A percentile compares a stretch with the other conserved stretches of the same genome.
Evolutionary conservation across 2,329 filamentous ascomycete species (phyloP).

Genomic region (Fusarium sp.): DNA sequence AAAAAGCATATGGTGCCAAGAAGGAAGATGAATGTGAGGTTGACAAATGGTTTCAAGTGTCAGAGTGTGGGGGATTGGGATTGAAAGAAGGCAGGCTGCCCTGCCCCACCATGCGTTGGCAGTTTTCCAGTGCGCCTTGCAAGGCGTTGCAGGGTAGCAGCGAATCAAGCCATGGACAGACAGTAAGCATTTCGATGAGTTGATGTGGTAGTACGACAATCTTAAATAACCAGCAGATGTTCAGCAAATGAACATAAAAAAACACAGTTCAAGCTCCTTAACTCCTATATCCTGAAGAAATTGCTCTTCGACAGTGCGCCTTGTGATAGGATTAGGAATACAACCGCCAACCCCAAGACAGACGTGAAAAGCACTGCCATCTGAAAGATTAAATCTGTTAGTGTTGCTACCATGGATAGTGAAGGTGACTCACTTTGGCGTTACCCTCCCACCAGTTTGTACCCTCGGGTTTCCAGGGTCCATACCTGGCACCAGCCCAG

Average conservation of each 20-base stretch:
- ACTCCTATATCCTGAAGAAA: not conserved
- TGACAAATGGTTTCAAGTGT: no score
- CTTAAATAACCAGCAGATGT: no score
- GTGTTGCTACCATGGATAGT: not conserved
- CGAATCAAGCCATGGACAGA: no score
- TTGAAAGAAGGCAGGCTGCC: no score
- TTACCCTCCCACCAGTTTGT: slow-evolving; percentile 14
- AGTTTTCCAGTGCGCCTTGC: not conserved
- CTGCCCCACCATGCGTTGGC: not conserved
- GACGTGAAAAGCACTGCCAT: slow-evolving; percentile 16
- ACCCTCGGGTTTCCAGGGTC: not conserved
- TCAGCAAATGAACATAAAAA: no score
- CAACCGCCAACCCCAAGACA: not conserved
- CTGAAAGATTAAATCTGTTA: not conserved
- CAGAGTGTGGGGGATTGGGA: no score
- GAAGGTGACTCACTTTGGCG: not conserved
- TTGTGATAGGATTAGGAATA: slow-evolving; percentile 6
- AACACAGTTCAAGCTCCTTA: no score
- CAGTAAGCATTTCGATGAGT: no score
- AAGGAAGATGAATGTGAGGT: no score
- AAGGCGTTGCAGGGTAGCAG: not conserved
- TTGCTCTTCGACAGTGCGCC: slow-evolving; percentile 1
- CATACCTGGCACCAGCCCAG: not conserved
- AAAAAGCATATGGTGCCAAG: no score
- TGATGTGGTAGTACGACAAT: no score